Conservation (phyloP, 371 early-diverging fungal species). For the Mucor indicus region DNA sequence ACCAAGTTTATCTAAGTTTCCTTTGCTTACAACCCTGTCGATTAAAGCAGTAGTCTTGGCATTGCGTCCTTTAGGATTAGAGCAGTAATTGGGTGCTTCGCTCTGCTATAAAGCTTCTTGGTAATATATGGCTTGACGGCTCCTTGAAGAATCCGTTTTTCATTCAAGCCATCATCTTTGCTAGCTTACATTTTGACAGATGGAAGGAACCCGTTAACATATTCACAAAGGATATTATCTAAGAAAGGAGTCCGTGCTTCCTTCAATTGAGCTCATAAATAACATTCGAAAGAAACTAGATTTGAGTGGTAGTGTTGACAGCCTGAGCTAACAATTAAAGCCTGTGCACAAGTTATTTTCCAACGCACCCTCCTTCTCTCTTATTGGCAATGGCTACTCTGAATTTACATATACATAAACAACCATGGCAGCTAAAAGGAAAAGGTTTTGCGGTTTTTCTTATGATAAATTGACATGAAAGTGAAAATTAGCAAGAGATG, state of each 20-base stretch:
- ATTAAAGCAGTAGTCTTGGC: background rate
- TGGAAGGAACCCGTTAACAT: slow-evolving; percentile 21
- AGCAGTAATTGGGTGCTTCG: slow-evolving; percentile 21
- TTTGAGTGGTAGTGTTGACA: too few species aligned
- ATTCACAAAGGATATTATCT: slow-evolving; percentile 21
- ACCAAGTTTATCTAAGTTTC: slow-evolving; percentile 13
- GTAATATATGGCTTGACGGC: slow-evolving; percentile 24
- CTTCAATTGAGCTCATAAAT: slow-evolving; percentile 23
- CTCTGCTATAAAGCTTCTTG: slow-evolving; percentile 18
- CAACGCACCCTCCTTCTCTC: too few species aligned
- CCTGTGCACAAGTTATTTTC: too few species aligned
- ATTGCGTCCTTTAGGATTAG: slow-evolving; percentile 8
- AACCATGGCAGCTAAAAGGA: too few species aligned
- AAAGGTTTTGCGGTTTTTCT: too few species aligned
- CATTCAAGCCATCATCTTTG: slow-evolving; percentile 13
- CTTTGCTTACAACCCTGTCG: slow-evolving; percentile 9
- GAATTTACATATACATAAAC: too few species aligned
- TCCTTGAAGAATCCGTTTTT: slow-evolving; percentile 26
- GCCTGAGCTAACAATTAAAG: too few species aligned
- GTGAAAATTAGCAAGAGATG: too few species aligned
- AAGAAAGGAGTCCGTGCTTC: slow-evolving; percentile 27
- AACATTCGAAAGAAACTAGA: too few species aligned
- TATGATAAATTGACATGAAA: too few species aligned
- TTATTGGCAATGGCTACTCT: too few species aligned
- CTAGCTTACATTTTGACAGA: slow-evolving; percentile 17